Evolutionary conservation across 371 early-diverging fungal genomes (phyloP).

Genomic region (Mucor saturninus): DNA sequence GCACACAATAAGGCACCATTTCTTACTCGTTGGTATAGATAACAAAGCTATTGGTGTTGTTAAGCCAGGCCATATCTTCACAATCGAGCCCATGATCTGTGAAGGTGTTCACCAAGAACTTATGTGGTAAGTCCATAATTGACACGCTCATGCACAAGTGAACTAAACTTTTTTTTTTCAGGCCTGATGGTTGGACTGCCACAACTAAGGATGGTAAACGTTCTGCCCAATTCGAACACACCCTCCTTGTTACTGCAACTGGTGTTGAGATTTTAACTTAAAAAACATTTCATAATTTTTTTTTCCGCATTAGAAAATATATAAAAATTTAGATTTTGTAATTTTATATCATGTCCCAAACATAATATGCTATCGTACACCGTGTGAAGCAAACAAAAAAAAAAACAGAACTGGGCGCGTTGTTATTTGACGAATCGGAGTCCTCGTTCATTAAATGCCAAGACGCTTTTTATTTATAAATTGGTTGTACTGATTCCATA

Average conservation of each 20-base stretch:
- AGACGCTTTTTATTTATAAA: no score
- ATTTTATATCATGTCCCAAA: neutral
- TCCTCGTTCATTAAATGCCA: no score
- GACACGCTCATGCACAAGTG: neutral
- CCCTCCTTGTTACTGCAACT: slow-evolving; percentile 90
- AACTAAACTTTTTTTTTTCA: slow-evolving; percentile 24
- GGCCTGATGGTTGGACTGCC: slow-evolving; percentile 94
- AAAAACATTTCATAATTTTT: neutral
- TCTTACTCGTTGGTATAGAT: slow-evolving; percentile 33
- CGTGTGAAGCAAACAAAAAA: neutral
- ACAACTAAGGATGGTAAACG: slow-evolving; percentile 91
- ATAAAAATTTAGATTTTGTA: slow-evolving; percentile 1
- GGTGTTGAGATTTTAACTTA: slow-evolving; percentile 92
- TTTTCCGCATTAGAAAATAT: slow-evolving; percentile 1
- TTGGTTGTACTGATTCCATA: no score
- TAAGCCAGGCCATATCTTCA: slow-evolving; percentile 94
- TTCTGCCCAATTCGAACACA: slow-evolving; percentile 99
- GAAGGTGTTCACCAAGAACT: slow-evolving; percentile 66
- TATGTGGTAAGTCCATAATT: slow-evolving; percentile 38
- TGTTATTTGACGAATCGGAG: neutral
- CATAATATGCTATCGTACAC: neutral
- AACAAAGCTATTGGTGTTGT: slow-evolving; percentile 95
- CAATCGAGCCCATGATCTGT: slow-evolving; percentile 98
- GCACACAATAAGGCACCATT: neutral
- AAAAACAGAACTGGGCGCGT: neutral